Base-by-base conservation (phyloP, 2,329 filamentous ascomycete genomes). In the Aureobasidium sp. region DNA sequence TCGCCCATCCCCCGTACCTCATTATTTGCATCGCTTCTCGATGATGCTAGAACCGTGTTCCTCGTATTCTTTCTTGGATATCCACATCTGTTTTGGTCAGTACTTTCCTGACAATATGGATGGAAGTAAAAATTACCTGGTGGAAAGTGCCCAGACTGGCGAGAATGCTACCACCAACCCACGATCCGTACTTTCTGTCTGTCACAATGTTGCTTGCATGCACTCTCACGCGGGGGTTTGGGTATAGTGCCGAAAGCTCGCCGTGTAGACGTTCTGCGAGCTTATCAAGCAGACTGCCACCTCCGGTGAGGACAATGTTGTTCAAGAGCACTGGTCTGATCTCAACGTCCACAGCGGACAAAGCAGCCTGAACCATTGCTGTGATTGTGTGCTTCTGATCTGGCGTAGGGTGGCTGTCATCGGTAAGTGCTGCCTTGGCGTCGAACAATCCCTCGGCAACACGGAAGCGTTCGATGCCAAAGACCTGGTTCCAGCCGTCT, bases 141-240 rank as follows among this genome's bases (percentile, higher is more conserved):
- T 99, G 94, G 78, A 99, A 99, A 15, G 92, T 96, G 10, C 95
- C 95, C 77, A 99, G 76, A 75, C 92, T 97, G 7, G 90, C 92
- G 68, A 99, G 79, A 69, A 99, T 97, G 76, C 92, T 97, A 50
- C 94, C 94, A 51, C 95, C 94, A 68, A 99, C 92, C 93, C 94
- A 99, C 55, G 90, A 87, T 26, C 90, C 92, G 75, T 96, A 97
- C 67, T 92, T 88, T 60, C 95, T 81, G 81, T 99, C 95, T 41
- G 88, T 89, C 0, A 89, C 89, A 69, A 93, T 85, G 20, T 91
- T 90, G 0, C 92, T 88, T 0, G 94, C 91, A 69, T 94, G 89
- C 41, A 99, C 85, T 75, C 94, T 89, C 69, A 97, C 90, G 71
- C 91, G 85, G 20, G 91, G 86, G 12, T 90, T 89, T 0, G 94